Evolutionary conservation across 2,329 filamentous ascomycete genomes (phyloP).

Genomic region (Penicillium sp.): DNA sequence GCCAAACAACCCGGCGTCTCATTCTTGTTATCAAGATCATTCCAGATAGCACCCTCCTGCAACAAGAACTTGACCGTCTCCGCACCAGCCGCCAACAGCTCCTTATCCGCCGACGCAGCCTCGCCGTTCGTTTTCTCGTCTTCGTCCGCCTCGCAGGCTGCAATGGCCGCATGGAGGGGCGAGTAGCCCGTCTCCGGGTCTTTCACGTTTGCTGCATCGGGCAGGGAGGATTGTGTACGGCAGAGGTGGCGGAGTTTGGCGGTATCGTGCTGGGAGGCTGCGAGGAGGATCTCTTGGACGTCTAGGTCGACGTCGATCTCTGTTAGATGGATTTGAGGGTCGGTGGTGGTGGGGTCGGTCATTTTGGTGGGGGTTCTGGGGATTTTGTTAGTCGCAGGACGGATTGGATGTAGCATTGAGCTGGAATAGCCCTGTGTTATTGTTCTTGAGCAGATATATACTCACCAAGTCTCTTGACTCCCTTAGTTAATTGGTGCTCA

Average conservation of each 20-base stretch:
- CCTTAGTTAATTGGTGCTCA: conserved; percentile 5
- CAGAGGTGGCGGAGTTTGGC: conserved; percentile 72
- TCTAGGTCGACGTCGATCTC: conserved; percentile 47
- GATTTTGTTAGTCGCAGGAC: conserved; percentile 13
- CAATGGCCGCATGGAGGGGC: conserved; percentile 87
- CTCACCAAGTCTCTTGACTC: neutral
- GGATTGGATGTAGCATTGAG: neutral
- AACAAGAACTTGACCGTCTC: conserved; percentile 77
- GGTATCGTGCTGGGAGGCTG: conserved; percentile 71
- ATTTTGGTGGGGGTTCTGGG: conserved; percentile 28
- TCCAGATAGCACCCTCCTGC: conserved; percentile 93
- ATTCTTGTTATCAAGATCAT: conserved; percentile 82
- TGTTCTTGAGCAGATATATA: neutral
- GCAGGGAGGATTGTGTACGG: conserved; percentile 53
- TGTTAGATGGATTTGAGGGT: conserved; percentile 31
- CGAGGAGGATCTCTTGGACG: conserved; percentile 68
- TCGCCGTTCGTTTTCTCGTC: conserved; percentile 37
- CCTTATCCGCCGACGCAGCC: conserved; percentile 36
- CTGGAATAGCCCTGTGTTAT: too few relatives aligned
- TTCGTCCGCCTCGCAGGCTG: conserved; percentile 64
- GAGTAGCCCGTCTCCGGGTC: conserved; percentile 85
- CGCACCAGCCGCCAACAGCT: conserved; percentile 63
- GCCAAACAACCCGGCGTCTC: conserved; percentile 94
- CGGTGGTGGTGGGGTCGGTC: conserved; percentile 33
- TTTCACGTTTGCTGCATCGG: conserved; percentile 73